These are phyloP conservation scores for Collybia nuda DNA, from an alignment of 768 basidiomycete species.

Conservation along the genomic window DNA sequence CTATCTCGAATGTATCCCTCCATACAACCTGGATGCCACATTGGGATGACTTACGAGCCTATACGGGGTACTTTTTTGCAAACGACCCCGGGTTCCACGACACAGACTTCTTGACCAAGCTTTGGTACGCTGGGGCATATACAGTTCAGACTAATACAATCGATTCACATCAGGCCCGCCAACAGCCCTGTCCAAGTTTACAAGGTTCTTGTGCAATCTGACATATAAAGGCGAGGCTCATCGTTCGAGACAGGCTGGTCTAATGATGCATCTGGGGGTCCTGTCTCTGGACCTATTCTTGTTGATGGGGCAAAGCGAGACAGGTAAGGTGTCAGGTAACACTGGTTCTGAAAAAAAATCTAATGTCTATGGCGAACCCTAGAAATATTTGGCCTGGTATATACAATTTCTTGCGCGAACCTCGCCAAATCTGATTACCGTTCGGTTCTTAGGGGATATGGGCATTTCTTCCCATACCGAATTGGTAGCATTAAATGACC, in stretches of 20 bases:
- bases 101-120: conserved; percentile 43
- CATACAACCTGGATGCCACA: conserved; percentile 49
- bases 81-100: conserved; percentile 40
- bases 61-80: conserved; percentile 48
- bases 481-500: conserved; percentile 31
- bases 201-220: conserved; percentile 7
- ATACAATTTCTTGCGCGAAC: background rate
- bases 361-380: background rate
- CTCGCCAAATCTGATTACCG: too few relatives aligned
- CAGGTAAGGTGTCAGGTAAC: conserved; percentile 25
- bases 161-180: conserved; percentile 32
- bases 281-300: conserved; percentile 47
- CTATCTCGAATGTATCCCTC: conserved; percentile 43
- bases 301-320: conserved; percentile 56
- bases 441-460: conserved; percentile 36
- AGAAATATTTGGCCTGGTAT: conserved; percentile 28
- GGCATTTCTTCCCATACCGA: conserved; percentile 40
- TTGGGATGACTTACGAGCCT: conserved; percentile 41
- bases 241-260: conserved; percentile 35
- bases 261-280: conserved; percentile 47
- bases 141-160: conserved; percentile 53
- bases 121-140: conserved; percentile 58
- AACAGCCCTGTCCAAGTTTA: conserved; percentile 26
- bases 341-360: background rate
- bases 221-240: background rate